phyloP scores from a whole-genome alignment of 2,329 filamentous ascomycete genomes.

The Cryphonectria nitschkei region DNA sequence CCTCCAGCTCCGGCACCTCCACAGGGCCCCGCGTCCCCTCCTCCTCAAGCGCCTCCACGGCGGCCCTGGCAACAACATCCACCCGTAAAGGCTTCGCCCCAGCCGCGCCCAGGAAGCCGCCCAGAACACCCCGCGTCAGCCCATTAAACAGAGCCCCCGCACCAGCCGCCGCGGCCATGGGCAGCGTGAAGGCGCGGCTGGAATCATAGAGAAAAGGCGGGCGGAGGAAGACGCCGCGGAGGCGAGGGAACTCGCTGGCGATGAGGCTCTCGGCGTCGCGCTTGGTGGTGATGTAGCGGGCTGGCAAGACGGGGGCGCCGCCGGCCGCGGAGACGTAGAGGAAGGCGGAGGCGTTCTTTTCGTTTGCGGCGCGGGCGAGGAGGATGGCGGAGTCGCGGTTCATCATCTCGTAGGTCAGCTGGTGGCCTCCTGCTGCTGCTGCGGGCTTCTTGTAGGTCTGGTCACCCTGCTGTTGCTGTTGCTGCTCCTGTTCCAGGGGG shows the following conservation, averaged over 20 bases:
- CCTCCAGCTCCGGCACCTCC: slow-evolving; percentile 79
- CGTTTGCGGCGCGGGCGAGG: slow-evolving; percentile 75
- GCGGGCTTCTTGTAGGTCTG: slow-evolving; percentile 65
- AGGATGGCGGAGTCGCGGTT: slow-evolving; percentile 88
- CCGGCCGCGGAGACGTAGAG: slow-evolving; percentile 88
- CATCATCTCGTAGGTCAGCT: slow-evolving; percentile 96
- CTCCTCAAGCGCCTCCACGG: slow-evolving; percentile 84
- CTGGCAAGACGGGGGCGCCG: slow-evolving; percentile 82
- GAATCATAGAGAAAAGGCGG: slow-evolving; percentile 89
- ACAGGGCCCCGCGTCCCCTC: slow-evolving; percentile 73
- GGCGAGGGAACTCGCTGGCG: slow-evolving; percentile 68
- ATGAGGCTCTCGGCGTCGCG: slow-evolving; percentile 84
- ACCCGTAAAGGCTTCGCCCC: slow-evolving; percentile 86
- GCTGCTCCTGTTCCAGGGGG: slow-evolving; percentile 51
- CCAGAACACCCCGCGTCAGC: slow-evolving; percentile 75
- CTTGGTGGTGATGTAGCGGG: slow-evolving; percentile 88
- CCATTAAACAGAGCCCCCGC: slow-evolving; percentile 77
- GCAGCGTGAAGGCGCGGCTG: slow-evolving; percentile 79
- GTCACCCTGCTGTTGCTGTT: slow-evolving; percentile 44
- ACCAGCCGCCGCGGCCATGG: slow-evolving; percentile 78
- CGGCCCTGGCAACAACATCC: slow-evolving; percentile 84
- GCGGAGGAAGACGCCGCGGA: slow-evolving; percentile 82
- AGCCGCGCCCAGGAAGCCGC: slow-evolving; percentile 77
- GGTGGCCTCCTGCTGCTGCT: slow-evolving; percentile 52
- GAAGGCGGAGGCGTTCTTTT: slow-evolving; percentile 67